A percentile compares a stretch with the other conserved stretches of the same genome.
phyloP scores from a whole-genome alignment of 805 yeast species.

The Millerago galiae region DNA sequence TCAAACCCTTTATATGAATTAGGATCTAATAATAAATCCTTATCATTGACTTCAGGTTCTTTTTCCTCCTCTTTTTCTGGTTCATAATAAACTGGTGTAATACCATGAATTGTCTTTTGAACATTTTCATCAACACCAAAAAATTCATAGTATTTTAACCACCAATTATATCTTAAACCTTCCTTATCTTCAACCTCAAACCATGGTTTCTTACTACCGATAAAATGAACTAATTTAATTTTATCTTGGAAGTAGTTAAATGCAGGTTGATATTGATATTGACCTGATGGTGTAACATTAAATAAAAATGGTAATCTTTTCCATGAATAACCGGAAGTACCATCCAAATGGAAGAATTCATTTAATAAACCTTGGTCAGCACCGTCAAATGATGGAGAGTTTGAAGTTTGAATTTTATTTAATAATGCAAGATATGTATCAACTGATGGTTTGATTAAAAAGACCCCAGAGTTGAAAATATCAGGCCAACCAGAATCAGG shows the following conservation, averaged over 20 bases:
- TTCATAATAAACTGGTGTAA: slow-evolving; percentile 17
- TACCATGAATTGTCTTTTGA: slow-evolving; percentile 18
- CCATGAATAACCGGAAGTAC: slow-evolving; percentile 39
- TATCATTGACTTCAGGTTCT: not conserved
- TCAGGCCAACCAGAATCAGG: slow-evolving; percentile 91
- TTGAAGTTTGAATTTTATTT: slow-evolving; percentile 20
- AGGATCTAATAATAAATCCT: slow-evolving; percentile 16
- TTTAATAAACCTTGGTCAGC: slow-evolving; percentile 87
- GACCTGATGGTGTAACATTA: slow-evolving; percentile 71
- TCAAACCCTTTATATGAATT: slow-evolving; percentile 17
- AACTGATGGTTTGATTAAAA: slow-evolving; percentile 48
- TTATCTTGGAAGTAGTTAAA: slow-evolving; percentile 41
- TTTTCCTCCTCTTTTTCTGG: not conserved
- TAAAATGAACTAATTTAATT: slow-evolving; percentile 53
- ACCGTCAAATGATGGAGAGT: slow-evolving; percentile 61
- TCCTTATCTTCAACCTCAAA: slow-evolving; percentile 12
- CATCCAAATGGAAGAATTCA: slow-evolving; percentile 43
- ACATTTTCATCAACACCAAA: slow-evolving; percentile 14
- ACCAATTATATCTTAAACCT: slow-evolving; percentile 19
- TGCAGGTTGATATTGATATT: slow-evolving; percentile 73
- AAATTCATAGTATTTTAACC: slow-evolving; percentile 19
- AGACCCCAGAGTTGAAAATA: slow-evolving; percentile 72
- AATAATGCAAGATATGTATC: slow-evolving; percentile 36
- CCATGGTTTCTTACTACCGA: slow-evolving; percentile 63
- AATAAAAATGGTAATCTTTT: slow-evolving; percentile 67